These are phyloP conservation scores for Neltuma alba DNA, from an alignment of 306 rosid genomes.

Conservation along the genomic window DNA sequence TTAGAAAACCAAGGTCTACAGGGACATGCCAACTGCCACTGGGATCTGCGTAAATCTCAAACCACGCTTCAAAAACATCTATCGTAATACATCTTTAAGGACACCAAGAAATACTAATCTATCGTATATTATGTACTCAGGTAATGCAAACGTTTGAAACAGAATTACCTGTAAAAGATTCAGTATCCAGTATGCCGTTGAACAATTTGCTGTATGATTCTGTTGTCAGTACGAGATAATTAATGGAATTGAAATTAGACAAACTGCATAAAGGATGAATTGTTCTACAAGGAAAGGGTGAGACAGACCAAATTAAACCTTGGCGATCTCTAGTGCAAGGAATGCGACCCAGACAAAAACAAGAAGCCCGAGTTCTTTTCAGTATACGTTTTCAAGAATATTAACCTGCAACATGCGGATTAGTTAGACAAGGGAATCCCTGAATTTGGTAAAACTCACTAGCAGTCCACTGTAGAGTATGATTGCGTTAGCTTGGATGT, in stretches of 20 bases:
- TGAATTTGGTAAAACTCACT: neutral
- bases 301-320: conserved; percentile 41
- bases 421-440: conserved; percentile 32
- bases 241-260: neutral
- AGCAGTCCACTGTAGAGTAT: neutral
- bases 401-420: conserved; percentile 43
- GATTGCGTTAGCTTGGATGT: conserved; percentile 43
- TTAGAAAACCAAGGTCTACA: conserved; percentile 33
- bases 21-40: conserved; percentile 57
- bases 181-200: conserved; percentile 58
- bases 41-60: conserved; percentile 57
- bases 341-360: conserved; percentile 70
- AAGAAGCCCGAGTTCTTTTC: conserved; percentile 78
- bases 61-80: neutral
- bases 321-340: conserved; percentile 60
- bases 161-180: conserved; percentile 65
- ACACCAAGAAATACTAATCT: neutral
- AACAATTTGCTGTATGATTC: conserved; percentile 57
- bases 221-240: conserved; percentile 27
- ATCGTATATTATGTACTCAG: neutral
- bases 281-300: neutral
- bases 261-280: conserved; percentile 1
- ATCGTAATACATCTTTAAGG: neutral
- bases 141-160: neutral
- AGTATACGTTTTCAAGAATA: conserved; percentile 53